Evolutionary conservation across 805 yeast species (phyloP), one percentile per base, ranked within the genome.

Genomic region (Barnettozyma sp.): DNA sequence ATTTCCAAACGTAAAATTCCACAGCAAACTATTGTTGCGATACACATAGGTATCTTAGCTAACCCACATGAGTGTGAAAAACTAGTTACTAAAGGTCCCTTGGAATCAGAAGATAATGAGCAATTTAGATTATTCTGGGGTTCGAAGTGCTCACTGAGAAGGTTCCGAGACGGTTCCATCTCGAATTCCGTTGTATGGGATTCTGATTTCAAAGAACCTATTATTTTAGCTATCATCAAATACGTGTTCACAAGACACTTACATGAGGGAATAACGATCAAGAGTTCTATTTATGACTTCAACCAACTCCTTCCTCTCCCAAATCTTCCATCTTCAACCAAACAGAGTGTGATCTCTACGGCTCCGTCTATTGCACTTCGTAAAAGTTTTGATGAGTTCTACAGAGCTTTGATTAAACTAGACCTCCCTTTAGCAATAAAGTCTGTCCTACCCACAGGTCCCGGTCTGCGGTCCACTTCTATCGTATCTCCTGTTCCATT

Each of bases 121-220:
- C 67, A 70, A 36, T 92, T 92, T 63, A 74, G 82, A 46, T 62
- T 73, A 6, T 88, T 92, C 54, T 92, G 99, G 99, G 97, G 97
- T 9, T 53, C 71, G 8, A 80, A 75, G 45, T 77, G 94, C 0
- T 84, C 92, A 11, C 66, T 92, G 38, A 76, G 99, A 65, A 76
- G 92, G 55, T 92, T 90, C 64, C 87, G 84, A 53, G 95, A 92
- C 59, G 97, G 97, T 25, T 68, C 81, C 4, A 87, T 92, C 41
- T 79, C 76, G 43, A 94, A 92, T 59, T 83, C 95, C 56, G 94
- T 92, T 38, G 81, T 87, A 21, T 92, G 97, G 97, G 59, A 65
- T 5, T 62, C 72, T 5, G 63, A 73, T 6, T 59, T 72, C 15
- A 62, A 66, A 16, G 78, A 74, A 38, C 81, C 92, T 1, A 68